Conservation (phyloP, 257 asterid species). For the Scutellaria baicalensis region DNA sequence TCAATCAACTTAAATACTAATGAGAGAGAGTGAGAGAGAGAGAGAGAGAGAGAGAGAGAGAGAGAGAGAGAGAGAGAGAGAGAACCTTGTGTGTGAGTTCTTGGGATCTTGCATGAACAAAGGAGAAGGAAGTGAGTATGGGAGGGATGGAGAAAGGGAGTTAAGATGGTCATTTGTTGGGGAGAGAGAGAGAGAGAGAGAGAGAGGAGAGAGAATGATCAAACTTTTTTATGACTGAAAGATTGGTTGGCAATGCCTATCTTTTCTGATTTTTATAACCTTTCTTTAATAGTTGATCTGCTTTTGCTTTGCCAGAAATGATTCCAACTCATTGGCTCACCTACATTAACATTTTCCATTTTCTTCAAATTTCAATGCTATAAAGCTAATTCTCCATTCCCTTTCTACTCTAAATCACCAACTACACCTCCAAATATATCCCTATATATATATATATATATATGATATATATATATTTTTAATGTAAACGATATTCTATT, state of each 20-base stretch:
- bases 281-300: constrained; percentile 19
- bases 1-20: neutral
- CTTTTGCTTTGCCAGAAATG: constrained; percentile 40
- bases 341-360: neutral
- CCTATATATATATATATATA: neutral
- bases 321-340: constrained; percentile 27
- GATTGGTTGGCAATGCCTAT: constrained; percentile 30
- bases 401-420: constrained; percentile 13
- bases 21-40: constrained; percentile 10
- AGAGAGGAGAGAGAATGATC: neutral
- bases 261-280: constrained; percentile 25
- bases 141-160: constrained; percentile 16
- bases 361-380: constrained; percentile 19
- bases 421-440: neutral
- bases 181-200: neutral
- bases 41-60: constrained; percentile 10
- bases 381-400: neutral
- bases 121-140: constrained; percentile 7
- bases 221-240: constrained; percentile 31
- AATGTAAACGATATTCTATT: no score
- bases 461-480: no score
- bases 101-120: constrained; percentile 53
- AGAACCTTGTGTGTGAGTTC: constrained; percentile 35
- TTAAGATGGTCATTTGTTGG: constrained; percentile 33
- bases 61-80: constrained; percentile 20